A percentile compares a stretch with the other conserved stretches of the same genome.
phyloP scores from a whole-genome alignment of 2,329 filamentous ascomycete genomes.

The Penicillium vulpinum region DNA sequence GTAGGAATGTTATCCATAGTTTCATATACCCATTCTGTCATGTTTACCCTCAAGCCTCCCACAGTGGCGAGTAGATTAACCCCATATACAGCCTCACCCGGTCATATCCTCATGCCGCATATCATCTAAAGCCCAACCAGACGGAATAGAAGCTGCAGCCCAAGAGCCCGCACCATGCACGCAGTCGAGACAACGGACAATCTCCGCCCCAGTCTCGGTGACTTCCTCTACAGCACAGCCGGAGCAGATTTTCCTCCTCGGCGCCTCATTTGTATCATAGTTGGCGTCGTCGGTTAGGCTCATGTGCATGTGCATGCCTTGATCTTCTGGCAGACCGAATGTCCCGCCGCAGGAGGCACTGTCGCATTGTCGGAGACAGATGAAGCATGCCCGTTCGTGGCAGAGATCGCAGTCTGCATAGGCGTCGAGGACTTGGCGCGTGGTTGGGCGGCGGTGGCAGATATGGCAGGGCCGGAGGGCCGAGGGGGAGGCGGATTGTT shows the following conservation, averaged over 20 bases:
- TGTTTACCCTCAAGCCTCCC: not conserved
- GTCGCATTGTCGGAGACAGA: slow-evolving; percentile 45
- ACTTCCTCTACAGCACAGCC: slow-evolving; percentile 43
- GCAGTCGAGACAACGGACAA: slow-evolving; percentile 42
- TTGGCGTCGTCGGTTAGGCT: not conserved
- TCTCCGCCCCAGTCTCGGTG: slow-evolving; percentile 38
- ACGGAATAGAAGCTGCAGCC: slow-evolving; percentile 8
- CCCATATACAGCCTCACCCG: slow-evolving; percentile 1
- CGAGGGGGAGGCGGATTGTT: slow-evolving; percentile 25
- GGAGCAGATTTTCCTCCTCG: slow-evolving; percentile 40
- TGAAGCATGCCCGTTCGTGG: slow-evolving; percentile 41
- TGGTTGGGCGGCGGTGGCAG: slow-evolving; percentile 44
- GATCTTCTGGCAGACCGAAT: not conserved
- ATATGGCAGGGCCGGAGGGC: slow-evolving; percentile 44
- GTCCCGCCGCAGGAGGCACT: slow-evolving; percentile 29
- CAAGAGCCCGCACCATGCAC: slow-evolving; percentile 25
- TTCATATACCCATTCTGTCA: slow-evolving; percentile 1
- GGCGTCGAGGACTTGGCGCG: slow-evolving; percentile 40
- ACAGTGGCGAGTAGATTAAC: not conserved
- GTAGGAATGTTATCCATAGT: not conserved
- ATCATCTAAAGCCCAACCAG: slow-evolving; percentile 18
- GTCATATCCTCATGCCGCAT: slow-evolving; percentile 14
- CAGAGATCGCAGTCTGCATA: slow-evolving; percentile 46
- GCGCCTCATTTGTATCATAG: not conserved
- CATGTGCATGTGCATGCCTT: not conserved